Evolutionary conservation across 768 basidiomycete species (phyloP).

Genomic region (Rhodotorula toruloides): DNA sequence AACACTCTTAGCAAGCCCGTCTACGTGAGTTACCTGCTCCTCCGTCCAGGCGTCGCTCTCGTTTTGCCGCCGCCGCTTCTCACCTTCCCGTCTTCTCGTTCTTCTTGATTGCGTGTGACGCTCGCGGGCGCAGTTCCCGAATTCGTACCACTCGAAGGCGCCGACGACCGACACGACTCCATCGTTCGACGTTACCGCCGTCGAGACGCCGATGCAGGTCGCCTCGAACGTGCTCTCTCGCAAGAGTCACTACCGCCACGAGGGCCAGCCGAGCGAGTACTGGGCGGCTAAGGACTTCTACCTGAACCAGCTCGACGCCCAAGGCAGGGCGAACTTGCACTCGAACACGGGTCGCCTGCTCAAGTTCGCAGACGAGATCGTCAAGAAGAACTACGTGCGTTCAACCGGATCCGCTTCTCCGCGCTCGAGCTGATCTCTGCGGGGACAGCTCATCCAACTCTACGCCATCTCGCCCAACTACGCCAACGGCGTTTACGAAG

Average conservation of each 20-base stretch:
- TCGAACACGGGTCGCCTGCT: conserved; percentile 44
- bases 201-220: conserved; percentile 43
- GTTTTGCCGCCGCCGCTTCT: too few relatives aligned
- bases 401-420: too few relatives aligned
- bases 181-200: conserved; percentile 20
- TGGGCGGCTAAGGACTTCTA: conserved; percentile 46
- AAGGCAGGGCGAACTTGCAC: conserved; percentile 45
- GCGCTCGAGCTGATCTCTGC: too few relatives aligned
- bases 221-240: conserved; percentile 43
- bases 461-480: conserved; percentile 43
- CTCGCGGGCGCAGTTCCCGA: conserved; percentile 10
- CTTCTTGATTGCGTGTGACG: too few relatives aligned
- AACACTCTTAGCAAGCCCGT: conserved; percentile 41
- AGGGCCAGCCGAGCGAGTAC: conserved; percentile 45
- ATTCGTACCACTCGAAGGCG: conserved; percentile 14
- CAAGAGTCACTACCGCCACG: conserved; percentile 43
- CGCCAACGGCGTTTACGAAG: conserved; percentile 43
- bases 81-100: too few relatives aligned
- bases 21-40: too few relatives aligned
- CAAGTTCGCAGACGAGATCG: conserved; percentile 44
- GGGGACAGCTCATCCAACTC: conserved; percentile 45
- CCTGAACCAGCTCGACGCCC: conserved; percentile 41
- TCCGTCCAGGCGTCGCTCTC: too few relatives aligned
- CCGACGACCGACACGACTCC: conserved; percentile 16
- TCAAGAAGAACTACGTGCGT: conserved; percentile 44